phyloP scores from a whole-genome alignment of 345 rosid genomes.

The Pistacia atlantica region DNA sequence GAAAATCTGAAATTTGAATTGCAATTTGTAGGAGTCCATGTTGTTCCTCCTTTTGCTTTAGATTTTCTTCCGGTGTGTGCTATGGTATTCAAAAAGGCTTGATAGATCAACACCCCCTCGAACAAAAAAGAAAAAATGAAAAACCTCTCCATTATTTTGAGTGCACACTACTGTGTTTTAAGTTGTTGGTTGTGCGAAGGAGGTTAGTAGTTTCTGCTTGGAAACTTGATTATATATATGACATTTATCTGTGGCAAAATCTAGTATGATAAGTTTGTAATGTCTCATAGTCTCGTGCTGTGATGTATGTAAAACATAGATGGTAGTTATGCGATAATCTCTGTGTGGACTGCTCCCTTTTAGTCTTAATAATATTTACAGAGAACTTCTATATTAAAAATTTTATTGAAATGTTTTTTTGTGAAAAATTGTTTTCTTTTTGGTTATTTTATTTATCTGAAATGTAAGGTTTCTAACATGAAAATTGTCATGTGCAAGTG shows the following conservation, averaged over 20 bases:
- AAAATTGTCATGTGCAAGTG: conserved; percentile 54
- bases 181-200: not conserved
- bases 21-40: not conserved
- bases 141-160: not conserved
- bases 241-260: not conserved
- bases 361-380: not conserved
- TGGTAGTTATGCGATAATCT: not conserved
- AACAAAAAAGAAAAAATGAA: too few relatives aligned
- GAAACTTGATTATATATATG: not conserved
- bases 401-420: not conserved
- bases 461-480: conserved; percentile 20
- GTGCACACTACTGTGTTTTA: not conserved
- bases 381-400: not conserved
- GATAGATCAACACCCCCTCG: not conserved
- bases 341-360: not conserved
- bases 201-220: conserved; percentile 4
- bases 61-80: not conserved
- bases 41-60: not conserved
- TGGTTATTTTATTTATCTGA: not conserved
- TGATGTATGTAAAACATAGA: not conserved
- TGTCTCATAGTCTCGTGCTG: not conserved
- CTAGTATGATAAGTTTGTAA: not conserved
- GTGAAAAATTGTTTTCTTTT: not conserved
- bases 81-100: not conserved
- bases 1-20: not conserved